Percentiles rank a stretch among this genome's conserved stretches.
Evolutionary conservation across 2,329 filamentous ascomycete species (phyloP).

Genomic region (Colletotrichum destructivum): DNA sequence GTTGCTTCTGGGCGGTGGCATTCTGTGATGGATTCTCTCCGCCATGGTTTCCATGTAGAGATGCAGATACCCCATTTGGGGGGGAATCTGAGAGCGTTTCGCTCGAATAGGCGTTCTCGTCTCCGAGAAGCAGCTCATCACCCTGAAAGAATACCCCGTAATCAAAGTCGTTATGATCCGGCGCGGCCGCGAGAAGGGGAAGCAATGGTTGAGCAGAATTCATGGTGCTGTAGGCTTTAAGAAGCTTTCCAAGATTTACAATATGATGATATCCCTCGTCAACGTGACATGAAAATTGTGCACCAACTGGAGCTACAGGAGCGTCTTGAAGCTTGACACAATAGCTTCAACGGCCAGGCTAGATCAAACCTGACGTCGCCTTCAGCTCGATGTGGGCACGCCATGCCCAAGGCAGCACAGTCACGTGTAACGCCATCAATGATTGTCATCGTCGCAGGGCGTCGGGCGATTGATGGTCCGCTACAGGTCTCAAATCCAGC

Average conservation of each 20-base stretch:
- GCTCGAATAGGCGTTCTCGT: slow-evolving; percentile 45
- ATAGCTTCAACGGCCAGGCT: slow-evolving; percentile 18
- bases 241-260: background rate
- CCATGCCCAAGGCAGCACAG: slow-evolving; percentile 10
- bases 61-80: background rate
- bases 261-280: background rate
- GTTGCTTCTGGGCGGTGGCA: slow-evolving; percentile 52
- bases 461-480: slow-evolving; percentile 52
- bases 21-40: background rate
- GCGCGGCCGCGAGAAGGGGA: slow-evolving; percentile 49
- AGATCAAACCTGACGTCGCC: slow-evolving; percentile 11
- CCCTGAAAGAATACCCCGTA: slow-evolving; percentile 57
- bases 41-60: background rate
- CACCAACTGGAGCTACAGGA: background rate
- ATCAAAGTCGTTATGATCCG: slow-evolving; percentile 54
- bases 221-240: background rate
- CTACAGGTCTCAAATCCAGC: slow-evolving; percentile 24
- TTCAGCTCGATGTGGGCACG: slow-evolving; percentile 13
- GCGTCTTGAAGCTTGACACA: background rate
- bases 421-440: slow-evolving; percentile 25
- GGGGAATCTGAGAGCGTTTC: slow-evolving; percentile 49
- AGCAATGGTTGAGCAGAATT: slow-evolving; percentile 7
- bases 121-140: slow-evolving; percentile 38
- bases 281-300: background rate
- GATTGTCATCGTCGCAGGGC: slow-evolving; percentile 44